These are phyloP conservation scores for Thuja plicata DNA, from an alignment of 83 land plant genomes.

Conservation along the genomic window DNA sequence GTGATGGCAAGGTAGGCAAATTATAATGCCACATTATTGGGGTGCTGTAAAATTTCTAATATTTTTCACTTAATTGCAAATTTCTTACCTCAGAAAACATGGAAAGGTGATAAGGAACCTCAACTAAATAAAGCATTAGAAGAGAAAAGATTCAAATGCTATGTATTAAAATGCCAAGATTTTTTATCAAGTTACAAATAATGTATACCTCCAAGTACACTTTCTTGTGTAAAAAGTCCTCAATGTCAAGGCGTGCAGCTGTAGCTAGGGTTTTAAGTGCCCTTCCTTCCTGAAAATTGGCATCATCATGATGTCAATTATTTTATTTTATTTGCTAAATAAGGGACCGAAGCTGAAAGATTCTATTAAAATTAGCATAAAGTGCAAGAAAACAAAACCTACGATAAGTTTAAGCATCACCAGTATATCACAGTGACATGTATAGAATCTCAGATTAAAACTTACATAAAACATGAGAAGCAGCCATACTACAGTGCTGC, in stretches of 20 bases:
- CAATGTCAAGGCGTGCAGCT: conserved; percentile 91
- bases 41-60: background rate
- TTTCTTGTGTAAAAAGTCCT: conserved; percentile 86
- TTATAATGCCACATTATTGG: background rate
- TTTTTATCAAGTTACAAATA: background rate
- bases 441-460: too few species aligned
- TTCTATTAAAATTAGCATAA: too few species aligned
- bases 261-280: conserved; percentile 85
- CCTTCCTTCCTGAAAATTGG: conserved; percentile 61
- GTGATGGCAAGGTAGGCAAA: background rate
- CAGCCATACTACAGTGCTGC: too few species aligned
- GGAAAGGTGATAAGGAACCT: background rate
- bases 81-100: background rate
- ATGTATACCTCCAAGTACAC: conserved; percentile 80
- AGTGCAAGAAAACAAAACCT: too few species aligned
- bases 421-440: too few species aligned
- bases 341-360: too few species aligned
- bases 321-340: background rate
- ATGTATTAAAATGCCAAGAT: background rate
- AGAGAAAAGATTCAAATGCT: background rate
- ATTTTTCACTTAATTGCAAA: background rate
- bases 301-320: conserved; percentile 1
- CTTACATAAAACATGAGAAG: too few species aligned
- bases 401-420: too few species aligned
- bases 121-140: background rate